Evolutionary conservation across 176 grass and related monocot genomes (phyloP).

Genomic region (Zoysia pacifica): DNA sequence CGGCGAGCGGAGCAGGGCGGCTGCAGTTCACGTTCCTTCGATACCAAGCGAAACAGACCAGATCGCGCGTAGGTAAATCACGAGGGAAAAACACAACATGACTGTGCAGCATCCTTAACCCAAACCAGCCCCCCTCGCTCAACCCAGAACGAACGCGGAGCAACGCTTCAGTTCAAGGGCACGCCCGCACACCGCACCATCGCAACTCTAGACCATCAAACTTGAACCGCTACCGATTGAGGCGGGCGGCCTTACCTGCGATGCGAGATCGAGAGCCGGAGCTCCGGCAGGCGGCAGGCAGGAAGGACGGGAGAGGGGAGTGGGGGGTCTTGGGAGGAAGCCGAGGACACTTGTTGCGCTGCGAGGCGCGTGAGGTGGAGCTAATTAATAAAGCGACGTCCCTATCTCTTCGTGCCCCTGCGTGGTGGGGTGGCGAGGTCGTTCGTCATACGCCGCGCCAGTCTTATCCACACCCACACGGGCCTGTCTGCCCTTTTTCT

Average conservation of each 20-base stretch:
- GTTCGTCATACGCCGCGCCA: constrained; percentile 27
- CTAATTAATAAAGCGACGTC: constrained; percentile 41
- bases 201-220: not conserved
- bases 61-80: not conserved
- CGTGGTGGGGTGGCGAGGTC: constrained; percentile 9
- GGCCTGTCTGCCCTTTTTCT: constrained; percentile 26
- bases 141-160: not conserved
- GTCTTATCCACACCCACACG: constrained; percentile 37
- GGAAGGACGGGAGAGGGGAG: not conserved
- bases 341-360: constrained; percentile 25
- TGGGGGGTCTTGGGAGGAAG: not conserved
- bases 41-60: not conserved
- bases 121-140: not conserved
- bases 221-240: not conserved
- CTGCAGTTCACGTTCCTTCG: not conserved
- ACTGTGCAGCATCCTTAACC: not conserved
- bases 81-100: not conserved
- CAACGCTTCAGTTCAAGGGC: no score
- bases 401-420: not conserved
- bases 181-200: not conserved
- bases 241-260: constrained; percentile 41
- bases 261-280: not conserved
- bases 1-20: not conserved
- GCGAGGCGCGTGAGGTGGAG: constrained; percentile 14
- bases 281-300: not conserved